phyloP scores from a whole-genome alignment of 2,329 filamentous ascomycete species.

The Orbilia javanica region DNA sequence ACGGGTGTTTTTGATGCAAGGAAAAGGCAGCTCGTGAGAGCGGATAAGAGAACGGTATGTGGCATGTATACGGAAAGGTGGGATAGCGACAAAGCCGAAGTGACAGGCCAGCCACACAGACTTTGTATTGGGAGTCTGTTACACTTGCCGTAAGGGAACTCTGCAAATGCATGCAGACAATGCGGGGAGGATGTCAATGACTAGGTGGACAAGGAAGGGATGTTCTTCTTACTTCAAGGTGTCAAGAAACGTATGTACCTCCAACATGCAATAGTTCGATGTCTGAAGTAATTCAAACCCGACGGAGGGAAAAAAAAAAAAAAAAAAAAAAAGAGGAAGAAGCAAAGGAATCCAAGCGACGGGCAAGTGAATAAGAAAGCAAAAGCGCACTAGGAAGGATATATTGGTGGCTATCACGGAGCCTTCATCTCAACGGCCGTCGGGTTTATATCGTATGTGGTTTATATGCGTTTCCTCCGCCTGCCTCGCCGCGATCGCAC shows the following conservation, averaged over 20 bases:
- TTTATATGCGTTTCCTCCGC: constrained; percentile 43
- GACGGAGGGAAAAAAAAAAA: background rate
- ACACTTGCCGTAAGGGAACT: constrained; percentile 12
- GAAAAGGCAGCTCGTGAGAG: constrained; percentile 13
- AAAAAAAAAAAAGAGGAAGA: constrained; percentile 15
- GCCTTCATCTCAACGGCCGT: constrained; percentile 55
- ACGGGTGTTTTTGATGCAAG: constrained; percentile 20
- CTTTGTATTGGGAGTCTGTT: constrained; percentile 5
- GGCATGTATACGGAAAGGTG: constrained; percentile 3
- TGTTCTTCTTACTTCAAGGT: constrained; percentile 10
- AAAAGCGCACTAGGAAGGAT: constrained; percentile 40
- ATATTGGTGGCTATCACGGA: constrained; percentile 45
- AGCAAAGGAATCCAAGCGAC: background rate
- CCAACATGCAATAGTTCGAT: background rate
- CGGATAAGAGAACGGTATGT: background rate
- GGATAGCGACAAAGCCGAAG: background rate
- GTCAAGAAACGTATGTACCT: constrained; percentile 12
- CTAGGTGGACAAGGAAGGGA: background rate
- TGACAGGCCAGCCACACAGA: constrained; percentile 8
- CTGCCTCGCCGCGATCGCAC: constrained; percentile 52
- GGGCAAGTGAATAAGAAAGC: constrained; percentile 8
- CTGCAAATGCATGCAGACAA: background rate
- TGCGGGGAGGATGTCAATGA: background rate
- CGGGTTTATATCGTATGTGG: constrained; percentile 2
- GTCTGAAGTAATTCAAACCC: constrained; percentile 1